These are phyloP conservation scores for Coemansia sp. DNA, from an alignment of 192 early-diverging fungal species.

Conservation along the genomic window DNA sequence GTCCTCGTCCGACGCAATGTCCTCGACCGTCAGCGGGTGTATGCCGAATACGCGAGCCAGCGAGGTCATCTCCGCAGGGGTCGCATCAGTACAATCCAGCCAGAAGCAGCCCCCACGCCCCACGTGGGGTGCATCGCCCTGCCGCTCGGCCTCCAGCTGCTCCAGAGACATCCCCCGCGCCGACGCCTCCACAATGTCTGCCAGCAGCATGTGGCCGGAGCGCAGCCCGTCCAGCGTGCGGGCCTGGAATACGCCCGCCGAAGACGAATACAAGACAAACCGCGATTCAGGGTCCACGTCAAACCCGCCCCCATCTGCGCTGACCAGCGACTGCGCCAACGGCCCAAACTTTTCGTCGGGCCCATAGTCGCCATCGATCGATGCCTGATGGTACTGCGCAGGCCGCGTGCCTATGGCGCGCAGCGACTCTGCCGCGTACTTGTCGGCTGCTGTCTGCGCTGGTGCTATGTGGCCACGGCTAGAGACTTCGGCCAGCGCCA, in stretches of 20 bases:
- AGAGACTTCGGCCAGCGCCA: slow-evolving; percentile 27
- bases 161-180: slow-evolving; percentile 19
- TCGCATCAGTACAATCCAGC: slow-evolving; percentile 70
- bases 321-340: slow-evolving; percentile 29
- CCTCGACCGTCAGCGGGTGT: slow-evolving; percentile 83
- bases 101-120: slow-evolving; percentile 58
- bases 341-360: slow-evolving; percentile 8
- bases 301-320: slow-evolving; percentile 7
- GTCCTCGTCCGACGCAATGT: slow-evolving; percentile 83
- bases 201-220: slow-evolving; percentile 31
- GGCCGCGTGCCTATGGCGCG: slow-evolving; percentile 27
- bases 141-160: slow-evolving; percentile 15
- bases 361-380: neutral
- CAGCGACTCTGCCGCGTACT: slow-evolving; percentile 34
- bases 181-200: slow-evolving; percentile 48
- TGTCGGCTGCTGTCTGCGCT: slow-evolving; percentile 12
- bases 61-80: slow-evolving; percentile 60
- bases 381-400: neutral
- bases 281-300: slow-evolving; percentile 11
- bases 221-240: slow-evolving; percentile 32
- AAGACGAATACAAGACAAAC: slow-evolving; percentile 44
- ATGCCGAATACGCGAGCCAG: slow-evolving; percentile 67
- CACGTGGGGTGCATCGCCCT: neutral
- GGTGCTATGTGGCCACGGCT: slow-evolving; percentile 12
- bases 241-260: slow-evolving; percentile 39